Evolutionary conservation across 2,329 filamentous ascomycete genomes (phyloP).

Genomic region (Aspergillus unguis): DNA sequence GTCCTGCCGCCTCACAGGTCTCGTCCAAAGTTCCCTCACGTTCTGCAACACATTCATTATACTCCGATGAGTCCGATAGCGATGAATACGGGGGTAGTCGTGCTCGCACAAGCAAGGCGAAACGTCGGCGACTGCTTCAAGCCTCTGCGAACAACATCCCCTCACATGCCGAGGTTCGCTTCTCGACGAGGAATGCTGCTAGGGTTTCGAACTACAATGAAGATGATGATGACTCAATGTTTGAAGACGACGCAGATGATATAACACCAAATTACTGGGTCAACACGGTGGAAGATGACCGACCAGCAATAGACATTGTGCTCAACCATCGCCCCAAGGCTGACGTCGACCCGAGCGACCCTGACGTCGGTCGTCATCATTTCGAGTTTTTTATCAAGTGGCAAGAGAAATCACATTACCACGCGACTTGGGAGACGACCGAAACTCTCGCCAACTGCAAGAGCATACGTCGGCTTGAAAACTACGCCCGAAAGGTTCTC

Average conservation of each 20-base stretch:
- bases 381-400: constrained; percentile 95
- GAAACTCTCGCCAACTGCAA: constrained; percentile 71
- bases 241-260: constrained; percentile 57
- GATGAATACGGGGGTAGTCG: constrained; percentile 76
- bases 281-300: constrained; percentile 66
- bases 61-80: constrained; percentile 65
- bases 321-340: constrained; percentile 80
- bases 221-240: constrained; percentile 58
- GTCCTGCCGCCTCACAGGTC: constrained; percentile 50
- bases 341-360: constrained; percentile 49
- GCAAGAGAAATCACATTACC: constrained; percentile 91
- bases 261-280: constrained; percentile 68
- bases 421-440: constrained; percentile 90
- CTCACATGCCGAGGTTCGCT: constrained; percentile 76
- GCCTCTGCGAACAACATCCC: constrained; percentile 61
- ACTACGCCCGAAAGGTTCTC: constrained; percentile 85
- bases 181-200: constrained; percentile 81
- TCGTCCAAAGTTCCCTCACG: constrained; percentile 47
- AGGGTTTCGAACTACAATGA: constrained; percentile 69
- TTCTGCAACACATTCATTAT: constrained; percentile 56
- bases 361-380: constrained; percentile 55
- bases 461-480: constrained; percentile 85
- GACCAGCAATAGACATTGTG: constrained; percentile 84
- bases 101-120: constrained; percentile 70
- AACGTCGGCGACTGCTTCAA: constrained; percentile 67